A percentile compares a stretch with the other conserved stretches of the same genome.
These are phyloP conservation scores for Dalbergia cultrata DNA, from an alignment of 306 rosid genomes.

Conservation along the genomic window DNA sequence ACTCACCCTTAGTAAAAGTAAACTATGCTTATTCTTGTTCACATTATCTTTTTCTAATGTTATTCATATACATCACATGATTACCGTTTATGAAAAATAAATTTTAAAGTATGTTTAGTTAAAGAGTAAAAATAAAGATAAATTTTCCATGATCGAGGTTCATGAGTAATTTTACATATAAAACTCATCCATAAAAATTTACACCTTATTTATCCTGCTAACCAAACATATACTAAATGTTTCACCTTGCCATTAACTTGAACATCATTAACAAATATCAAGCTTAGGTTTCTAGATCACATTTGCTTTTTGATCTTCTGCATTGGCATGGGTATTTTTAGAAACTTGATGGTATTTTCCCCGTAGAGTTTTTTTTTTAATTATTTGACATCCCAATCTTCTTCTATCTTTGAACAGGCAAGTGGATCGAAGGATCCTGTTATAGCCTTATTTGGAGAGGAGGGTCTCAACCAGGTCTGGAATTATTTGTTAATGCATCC, in stretches of 20 bases:
- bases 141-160: too few relatives aligned
- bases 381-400: too few relatives aligned
- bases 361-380: too few relatives aligned
- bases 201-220: too few relatives aligned
- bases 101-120: neutral
- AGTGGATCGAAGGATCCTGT: conserved; percentile 76
- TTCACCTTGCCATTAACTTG: neutral
- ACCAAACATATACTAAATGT: neutral
- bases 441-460: conserved; percentile 79
- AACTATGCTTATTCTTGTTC: too few relatives aligned
- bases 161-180: too few relatives aligned
- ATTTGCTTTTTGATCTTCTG: neutral
- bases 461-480: conserved; percentile 72
- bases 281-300: too few relatives aligned
- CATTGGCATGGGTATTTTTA: neutral
- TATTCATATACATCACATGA: neutral
- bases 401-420: too few relatives aligned
- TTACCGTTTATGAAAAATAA: neutral
- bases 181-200: too few relatives aligned
- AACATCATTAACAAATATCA: neutral
- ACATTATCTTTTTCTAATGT: neutral
- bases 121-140: too few relatives aligned
- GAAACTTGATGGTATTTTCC: neutral
- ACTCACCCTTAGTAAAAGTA: too few relatives aligned
- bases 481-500: conserved; percentile 42